These are phyloP conservation scores for Aquilaria malaccensis DNA, from an alignment of 345 rosid species.

Conservation along the genomic window DNA sequence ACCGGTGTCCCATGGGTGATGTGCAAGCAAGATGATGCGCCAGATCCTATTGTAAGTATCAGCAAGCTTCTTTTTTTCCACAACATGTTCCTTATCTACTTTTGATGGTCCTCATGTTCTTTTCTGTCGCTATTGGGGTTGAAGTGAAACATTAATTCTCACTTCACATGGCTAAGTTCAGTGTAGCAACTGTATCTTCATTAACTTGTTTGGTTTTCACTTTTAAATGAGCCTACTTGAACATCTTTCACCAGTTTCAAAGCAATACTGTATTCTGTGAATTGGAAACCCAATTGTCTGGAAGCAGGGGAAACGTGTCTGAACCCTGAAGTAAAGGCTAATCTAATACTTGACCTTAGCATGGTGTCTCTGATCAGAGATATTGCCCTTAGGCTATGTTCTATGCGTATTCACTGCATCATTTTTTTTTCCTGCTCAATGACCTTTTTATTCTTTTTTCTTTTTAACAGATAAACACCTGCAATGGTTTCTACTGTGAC, in stretches of 20 bases:
- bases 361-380: neutral
- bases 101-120: conserved; percentile 28
- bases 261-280: conserved; percentile 8
- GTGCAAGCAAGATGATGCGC: conserved; percentile 99
- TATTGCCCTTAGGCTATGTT: neutral
- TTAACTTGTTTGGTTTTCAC: conserved; percentile 15
- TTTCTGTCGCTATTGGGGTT: conserved; percentile 19
- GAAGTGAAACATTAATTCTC: conserved; percentile 27
- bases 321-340: neutral
- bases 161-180: conserved; percentile 32
- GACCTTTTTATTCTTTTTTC: conserved; percentile 1
- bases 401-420: neutral
- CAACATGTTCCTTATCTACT: conserved; percentile 18
- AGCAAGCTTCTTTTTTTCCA: conserved; percentile 14
- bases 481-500: conserved; percentile 98
- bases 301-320: neutral
- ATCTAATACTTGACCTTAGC: conserved; percentile 2
- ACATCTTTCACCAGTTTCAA: neutral
- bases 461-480: conserved; percentile 67
- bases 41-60: conserved; percentile 79
- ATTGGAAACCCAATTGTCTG: conserved; percentile 1
- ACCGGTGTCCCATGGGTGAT: conserved; percentile 99
- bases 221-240: conserved; percentile 12
- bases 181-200: conserved; percentile 11
- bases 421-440: neutral